Base-by-base conservation (phyloP, 2,329 filamentous ascomycete species). In the Curvularia sp. region DNA sequence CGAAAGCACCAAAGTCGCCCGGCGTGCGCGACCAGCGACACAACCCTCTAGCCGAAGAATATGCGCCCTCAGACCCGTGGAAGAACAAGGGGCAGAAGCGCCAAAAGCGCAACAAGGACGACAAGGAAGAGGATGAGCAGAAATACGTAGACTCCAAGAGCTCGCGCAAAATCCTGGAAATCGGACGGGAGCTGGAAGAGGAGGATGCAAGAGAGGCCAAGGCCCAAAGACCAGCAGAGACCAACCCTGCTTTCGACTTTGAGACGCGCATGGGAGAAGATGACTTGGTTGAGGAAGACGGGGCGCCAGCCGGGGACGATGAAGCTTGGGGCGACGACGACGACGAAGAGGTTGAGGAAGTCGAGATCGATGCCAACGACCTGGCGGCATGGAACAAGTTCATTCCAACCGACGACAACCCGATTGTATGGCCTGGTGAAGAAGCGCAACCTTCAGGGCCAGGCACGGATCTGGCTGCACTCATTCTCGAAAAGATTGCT, bases 401-500 rank as follows among this genome's bases (percentile, higher is more conserved):
- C 75, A 86, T 97, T 68, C 91, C 88, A 1, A 81, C 88, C 27
- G 83, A 90, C 67, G 89, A 92, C 61, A 87, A 93, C 65, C 87
- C 91, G 3, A 85, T 95, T 65, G 81, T 93, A 65, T 87, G 89
- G 74, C 86, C 90, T 42, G 85, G 85, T 27, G 82, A 82, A 23
- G 74, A 78, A 53, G 71, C 73, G 15, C 73, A 75, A 67, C 60
- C 74, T 61, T 65, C 71, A 15, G 78, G 77, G 10, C 75, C 75
- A 12, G 79, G 79, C 50, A 92, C 90, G 62, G 97, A 98, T 76
- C 82, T 99, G 56, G 93, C 95, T 15, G 93, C 97, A 72, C 81
- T 99, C 63, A 99, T 99, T 64, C 80, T 99, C 57, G 89, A 94
- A 73, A 97, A 96, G 79, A 99, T 99, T 73, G 92, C 93, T 4